Percentiles rank a stretch among this genome's conserved stretches.
phyloP scores from a whole-genome alignment of 345 rosid species.

The Gossypium arboreum region DNA sequence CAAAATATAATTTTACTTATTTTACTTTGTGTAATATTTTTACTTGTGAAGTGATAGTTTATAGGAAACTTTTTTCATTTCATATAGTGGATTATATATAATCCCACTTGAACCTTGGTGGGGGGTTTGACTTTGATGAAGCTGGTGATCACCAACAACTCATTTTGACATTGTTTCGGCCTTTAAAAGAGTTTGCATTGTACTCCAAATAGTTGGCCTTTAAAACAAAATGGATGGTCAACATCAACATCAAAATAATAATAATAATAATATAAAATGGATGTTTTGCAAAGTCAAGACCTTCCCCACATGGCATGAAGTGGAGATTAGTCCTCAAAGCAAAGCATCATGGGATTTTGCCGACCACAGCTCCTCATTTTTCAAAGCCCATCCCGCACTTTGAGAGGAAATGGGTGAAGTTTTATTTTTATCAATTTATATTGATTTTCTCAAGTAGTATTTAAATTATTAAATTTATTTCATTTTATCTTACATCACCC shows the following conservation, averaged over 20 bases:
- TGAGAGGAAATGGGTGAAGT: conserved; percentile 20
- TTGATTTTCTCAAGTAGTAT: no score
- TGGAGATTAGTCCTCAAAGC: not conserved
- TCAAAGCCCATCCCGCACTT: conserved; percentile 15
- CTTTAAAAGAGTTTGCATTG: not conserved
- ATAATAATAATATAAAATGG: no score
- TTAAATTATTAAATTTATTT: no score
- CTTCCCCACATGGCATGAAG: not conserved
- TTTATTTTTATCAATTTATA: no score
- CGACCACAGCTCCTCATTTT: conserved; percentile 17
- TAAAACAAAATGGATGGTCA: not conserved
- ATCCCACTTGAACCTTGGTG: not conserved
- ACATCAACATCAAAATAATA: not conserved
- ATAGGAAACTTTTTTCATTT: no score
- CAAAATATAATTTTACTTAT: no score
- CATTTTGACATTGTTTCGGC: not conserved
- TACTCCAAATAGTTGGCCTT: not conserved
- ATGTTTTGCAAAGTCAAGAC: not conserved
- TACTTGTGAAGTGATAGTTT: no score
- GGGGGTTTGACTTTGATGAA: conserved; percentile 15
- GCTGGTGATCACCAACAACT: conserved; percentile 7
- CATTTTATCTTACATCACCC: no score
- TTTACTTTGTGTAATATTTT: no score
- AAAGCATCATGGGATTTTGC: not conserved
- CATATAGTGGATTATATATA: not conserved